Evolutionary conservation across 2,329 filamentous ascomycete genomes (phyloP).

Genomic region (Scedosporium apiospermum): DNA sequence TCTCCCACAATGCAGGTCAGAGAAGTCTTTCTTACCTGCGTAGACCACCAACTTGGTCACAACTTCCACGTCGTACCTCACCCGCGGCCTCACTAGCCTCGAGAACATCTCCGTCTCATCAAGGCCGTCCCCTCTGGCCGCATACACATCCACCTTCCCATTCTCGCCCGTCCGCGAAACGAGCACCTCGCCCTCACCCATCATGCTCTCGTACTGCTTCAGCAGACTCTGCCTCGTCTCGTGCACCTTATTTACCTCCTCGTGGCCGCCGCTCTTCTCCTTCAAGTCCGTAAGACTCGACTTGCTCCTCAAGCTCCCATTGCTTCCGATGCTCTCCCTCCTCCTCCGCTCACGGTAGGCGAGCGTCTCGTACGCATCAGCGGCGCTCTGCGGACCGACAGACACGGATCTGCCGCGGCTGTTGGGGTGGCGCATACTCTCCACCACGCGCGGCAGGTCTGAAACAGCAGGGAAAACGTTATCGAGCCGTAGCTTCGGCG

Average conservation of each 20-base stretch:
- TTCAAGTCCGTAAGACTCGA: constrained; percentile 9
- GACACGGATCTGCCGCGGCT: constrained; percentile 70
- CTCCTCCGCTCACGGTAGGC: constrained; percentile 69
- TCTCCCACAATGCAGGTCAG: constrained; percentile 8
- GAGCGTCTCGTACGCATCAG: constrained; percentile 90
- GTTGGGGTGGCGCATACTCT: constrained; percentile 67
- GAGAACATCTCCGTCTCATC: constrained; percentile 77
- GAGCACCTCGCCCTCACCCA: constrained; percentile 54
- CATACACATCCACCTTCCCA: constrained; percentile 1
- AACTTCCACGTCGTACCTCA: constrained; percentile 96
- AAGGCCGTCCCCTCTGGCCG: constrained; percentile 37
- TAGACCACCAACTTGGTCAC: constrained; percentile 96
- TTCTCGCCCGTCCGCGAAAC: constrained; percentile 18
- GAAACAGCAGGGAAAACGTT: constrained; percentile 86
- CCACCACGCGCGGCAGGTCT: constrained; percentile 74
- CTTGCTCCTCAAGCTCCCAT: constrained; percentile 36
- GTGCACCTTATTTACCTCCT: neutral
- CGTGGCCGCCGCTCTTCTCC: neutral
- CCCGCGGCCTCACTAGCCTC: constrained; percentile 72
- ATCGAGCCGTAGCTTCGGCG: constrained; percentile 56
- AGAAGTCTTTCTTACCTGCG: constrained; percentile 50
- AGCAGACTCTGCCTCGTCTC: constrained; percentile 18
- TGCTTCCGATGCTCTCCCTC: constrained; percentile 44
- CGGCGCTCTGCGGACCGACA: constrained; percentile 87
- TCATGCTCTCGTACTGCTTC: constrained; percentile 61